These are phyloP conservation scores for Pyricularia grisea DNA, from an alignment of 2,329 filamentous ascomycete genomes.

Conservation along the genomic window DNA sequence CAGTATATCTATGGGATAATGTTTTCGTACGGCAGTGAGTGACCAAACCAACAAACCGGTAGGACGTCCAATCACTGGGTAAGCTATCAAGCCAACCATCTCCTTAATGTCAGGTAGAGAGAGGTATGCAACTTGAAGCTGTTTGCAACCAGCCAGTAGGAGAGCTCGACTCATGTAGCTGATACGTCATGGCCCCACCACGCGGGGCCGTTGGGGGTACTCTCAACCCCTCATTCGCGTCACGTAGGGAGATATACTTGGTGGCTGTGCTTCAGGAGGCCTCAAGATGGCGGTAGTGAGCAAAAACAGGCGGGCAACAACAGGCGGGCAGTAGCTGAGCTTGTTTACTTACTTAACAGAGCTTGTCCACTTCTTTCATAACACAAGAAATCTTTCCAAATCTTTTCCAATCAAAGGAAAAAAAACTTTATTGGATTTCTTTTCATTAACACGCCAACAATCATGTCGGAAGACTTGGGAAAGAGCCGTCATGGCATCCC, in stretches of 20 bases:
- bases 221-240: neutral
- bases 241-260: neutral
- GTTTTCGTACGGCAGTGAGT: no score
- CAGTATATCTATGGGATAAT: neutral
- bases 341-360: neutral
- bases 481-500: constrained; percentile 21
- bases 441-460: neutral
- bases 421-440: neutral
- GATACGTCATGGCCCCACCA: neutral
- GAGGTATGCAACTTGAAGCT: neutral
- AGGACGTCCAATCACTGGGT: no score
- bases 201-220: neutral
- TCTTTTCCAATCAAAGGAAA: neutral
- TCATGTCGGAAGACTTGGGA: constrained; percentile 2
- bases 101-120: no score
- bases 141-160: neutral
- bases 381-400: neutral
- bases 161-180: neutral
- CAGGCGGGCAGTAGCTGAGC: neutral
- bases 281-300: neutral
- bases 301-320: neutral
- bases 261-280: neutral
- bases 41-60: neutral
- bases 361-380: neutral
- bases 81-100: no score